Conservation (phyloP, 768 basidiomycete species). For the Leucosporidium creatinivorum region DNA sequence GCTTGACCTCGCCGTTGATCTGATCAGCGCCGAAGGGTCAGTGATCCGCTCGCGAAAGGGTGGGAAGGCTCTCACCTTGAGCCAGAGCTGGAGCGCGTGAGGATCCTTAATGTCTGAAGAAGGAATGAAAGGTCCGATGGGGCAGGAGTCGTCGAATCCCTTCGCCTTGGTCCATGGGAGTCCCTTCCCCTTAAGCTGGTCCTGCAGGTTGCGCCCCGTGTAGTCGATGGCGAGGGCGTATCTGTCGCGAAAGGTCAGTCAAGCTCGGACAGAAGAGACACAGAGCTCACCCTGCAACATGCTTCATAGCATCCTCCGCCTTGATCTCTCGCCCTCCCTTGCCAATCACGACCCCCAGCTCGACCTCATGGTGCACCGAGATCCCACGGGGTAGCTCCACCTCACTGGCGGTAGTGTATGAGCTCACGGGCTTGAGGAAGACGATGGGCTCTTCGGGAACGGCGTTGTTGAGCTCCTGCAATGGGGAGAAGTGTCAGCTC, state of each 20-base stretch:
- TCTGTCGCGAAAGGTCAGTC: no score
- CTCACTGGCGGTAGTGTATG: constrained; percentile 61
- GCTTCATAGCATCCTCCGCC: constrained; percentile 59
- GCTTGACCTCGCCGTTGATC: constrained; percentile 76
- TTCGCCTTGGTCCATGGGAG: constrained; percentile 95
- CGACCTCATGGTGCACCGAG: constrained; percentile 88
- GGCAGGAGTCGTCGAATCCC: constrained; percentile 89
- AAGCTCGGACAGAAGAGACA: no score
- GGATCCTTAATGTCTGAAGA: constrained; percentile 62
- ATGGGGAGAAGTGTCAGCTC: neutral
- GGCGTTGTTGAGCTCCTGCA: constrained; percentile 70
- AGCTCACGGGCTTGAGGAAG: constrained; percentile 93
- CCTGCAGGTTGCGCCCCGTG: constrained; percentile 93
- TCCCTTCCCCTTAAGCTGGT: constrained; percentile 80
- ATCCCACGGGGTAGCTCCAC: constrained; percentile 82
- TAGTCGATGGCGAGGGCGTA: constrained; percentile 78
- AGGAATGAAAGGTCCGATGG: constrained; percentile 66
- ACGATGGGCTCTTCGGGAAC: constrained; percentile 93
- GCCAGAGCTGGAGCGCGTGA: constrained; percentile 64
- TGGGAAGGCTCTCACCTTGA: constrained; percentile 49
- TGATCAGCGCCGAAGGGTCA: neutral
- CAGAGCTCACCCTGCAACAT: constrained; percentile 60
- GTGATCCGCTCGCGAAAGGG: neutral
- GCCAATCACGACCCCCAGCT: constrained; percentile 94
- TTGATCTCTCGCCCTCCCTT: constrained; percentile 76